Evolutionary conservation across 2,329 filamentous ascomycete species (phyloP).

Genomic region (Neopestalotiopsis rosae): DNA sequence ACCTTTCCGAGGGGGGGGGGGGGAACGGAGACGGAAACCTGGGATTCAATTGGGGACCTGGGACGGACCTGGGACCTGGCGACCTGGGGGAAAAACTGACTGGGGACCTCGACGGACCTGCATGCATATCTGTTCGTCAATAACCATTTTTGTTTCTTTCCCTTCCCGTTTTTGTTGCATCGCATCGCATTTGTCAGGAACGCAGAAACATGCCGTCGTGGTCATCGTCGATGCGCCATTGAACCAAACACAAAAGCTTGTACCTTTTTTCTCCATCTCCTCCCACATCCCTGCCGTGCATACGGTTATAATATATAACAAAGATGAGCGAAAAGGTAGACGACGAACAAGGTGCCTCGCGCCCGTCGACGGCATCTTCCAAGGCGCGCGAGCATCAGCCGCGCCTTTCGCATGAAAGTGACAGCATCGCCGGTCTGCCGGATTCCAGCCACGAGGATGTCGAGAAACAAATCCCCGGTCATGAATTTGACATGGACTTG

Average conservation of each 20-base stretch:
- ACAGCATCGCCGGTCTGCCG: background rate
- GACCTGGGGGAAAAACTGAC: background rate
- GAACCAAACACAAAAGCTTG: background rate
- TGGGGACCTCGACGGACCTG: background rate
- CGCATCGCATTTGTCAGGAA: background rate
- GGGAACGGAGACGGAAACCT: too few relatives aligned
- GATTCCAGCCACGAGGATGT: constrained; percentile 16
- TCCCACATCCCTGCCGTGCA: background rate
- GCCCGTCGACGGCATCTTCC: constrained; percentile 7
- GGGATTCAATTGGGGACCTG: background rate
- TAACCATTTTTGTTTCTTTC: background rate
- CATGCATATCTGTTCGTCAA: background rate
- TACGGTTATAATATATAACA: background rate
- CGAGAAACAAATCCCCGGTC: constrained; percentile 14
- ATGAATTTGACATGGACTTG: constrained; percentile 19
- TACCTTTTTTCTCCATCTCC: background rate
- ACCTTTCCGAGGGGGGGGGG: background rate
- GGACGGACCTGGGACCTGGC: background rate
- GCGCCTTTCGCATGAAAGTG: background rate
- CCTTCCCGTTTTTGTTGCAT: background rate
- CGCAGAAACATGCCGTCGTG: background rate
- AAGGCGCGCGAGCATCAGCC: background rate
- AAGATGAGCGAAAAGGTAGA: constrained; percentile 16
- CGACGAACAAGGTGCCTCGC: background rate
- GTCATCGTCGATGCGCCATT: background rate